phyloP scores from a whole-genome alignment of 306 rosid genomes.

The Rubus parviflorus region DNA sequence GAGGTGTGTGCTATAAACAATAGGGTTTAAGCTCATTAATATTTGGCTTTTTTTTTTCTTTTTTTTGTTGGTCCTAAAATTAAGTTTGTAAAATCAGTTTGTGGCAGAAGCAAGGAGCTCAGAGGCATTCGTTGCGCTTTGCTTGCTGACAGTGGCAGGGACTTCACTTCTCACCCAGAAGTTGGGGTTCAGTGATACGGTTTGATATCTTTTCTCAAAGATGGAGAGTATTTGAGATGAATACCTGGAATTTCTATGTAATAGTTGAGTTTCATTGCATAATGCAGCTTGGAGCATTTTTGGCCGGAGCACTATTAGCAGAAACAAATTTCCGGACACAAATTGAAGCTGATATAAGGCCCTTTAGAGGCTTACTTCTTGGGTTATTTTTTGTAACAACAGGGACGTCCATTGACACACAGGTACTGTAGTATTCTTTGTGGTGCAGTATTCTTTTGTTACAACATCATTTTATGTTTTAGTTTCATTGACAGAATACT shows the following conservation, averaged over 20 bases:
- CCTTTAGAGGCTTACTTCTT: conserved; percentile 95
- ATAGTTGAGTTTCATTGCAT: conserved; percentile 29
- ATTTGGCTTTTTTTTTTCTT: conserved; percentile 17
- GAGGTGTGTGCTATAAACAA: conserved; percentile 57
- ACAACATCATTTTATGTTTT: background rate
- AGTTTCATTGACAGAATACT: background rate
- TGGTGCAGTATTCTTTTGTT: background rate
- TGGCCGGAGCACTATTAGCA: conserved; percentile 96
- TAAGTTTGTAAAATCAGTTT: conserved; percentile 64
- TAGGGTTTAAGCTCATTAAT: conserved; percentile 17
- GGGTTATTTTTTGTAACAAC: conserved; percentile 92
- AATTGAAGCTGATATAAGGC: conserved; percentile 99
- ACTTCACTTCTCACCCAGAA: conserved; percentile 89
- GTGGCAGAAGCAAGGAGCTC: conserved; percentile 99
- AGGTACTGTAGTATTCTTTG: conserved; percentile 44
- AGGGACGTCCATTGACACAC: conserved; percentile 88
- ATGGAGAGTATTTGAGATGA: conserved; percentile 6
- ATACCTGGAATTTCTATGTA: background rate
- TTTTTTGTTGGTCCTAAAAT: conserved; percentile 28
- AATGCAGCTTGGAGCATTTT: conserved; percentile 96
- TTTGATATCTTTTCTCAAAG: conserved; percentile 34
- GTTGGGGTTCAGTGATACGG: conserved; percentile 99
- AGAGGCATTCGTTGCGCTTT: conserved; percentile 98
- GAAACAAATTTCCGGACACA: conserved; percentile 99
- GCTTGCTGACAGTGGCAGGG: conserved; percentile 94